These are phyloP conservation scores for Xylariaceae sp. DNA, from an alignment of 2,329 filamentous ascomycete genomes.

Conservation along the genomic window DNA sequence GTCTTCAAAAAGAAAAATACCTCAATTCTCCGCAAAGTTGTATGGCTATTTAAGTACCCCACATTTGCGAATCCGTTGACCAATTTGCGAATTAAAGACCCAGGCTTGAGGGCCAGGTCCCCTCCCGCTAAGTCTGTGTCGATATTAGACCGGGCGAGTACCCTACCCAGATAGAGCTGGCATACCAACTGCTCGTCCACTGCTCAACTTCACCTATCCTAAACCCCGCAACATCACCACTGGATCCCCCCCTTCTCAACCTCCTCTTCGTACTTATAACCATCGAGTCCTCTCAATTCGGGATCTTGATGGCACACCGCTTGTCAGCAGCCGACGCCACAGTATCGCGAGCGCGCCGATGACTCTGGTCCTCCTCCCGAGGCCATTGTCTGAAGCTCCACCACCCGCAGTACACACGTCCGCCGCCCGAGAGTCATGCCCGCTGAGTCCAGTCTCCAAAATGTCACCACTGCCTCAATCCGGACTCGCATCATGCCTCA, in stretches of 20 bases:
- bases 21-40: too few relatives aligned
- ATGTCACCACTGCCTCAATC: conserved; percentile 43
- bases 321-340: conserved; percentile 42
- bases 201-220: conserved; percentile 14
- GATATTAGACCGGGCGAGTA: too few relatives aligned
- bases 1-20: too few relatives aligned
- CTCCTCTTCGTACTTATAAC: conserved; percentile 5
- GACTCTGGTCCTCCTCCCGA: conserved; percentile 50
- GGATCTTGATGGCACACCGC: conserved; percentile 52
- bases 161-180: too few relatives aligned
- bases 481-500: conserved; percentile 44
- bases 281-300: conserved; percentile 29
- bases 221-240: conserved; percentile 21
- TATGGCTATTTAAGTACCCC: too few relatives aligned
- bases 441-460: conserved; percentile 38
- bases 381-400: conserved; percentile 45
- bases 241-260: conserved; percentile 9
- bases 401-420: conserved; percentile 39
- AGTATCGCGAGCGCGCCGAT: conserved; percentile 58
- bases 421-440: conserved; percentile 35
- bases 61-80: too few relatives aligned
- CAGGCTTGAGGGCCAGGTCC: too few relatives aligned
- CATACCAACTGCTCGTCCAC: conserved; percentile 12
- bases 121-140: too few relatives aligned
- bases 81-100: too few relatives aligned